Percentiles rank a stretch among this genome's conserved stretches.
These are phyloP conservation scores for Apiospora aurea DNA, from an alignment of 2,329 filamentous ascomycete species.

Conservation along the genomic window DNA sequence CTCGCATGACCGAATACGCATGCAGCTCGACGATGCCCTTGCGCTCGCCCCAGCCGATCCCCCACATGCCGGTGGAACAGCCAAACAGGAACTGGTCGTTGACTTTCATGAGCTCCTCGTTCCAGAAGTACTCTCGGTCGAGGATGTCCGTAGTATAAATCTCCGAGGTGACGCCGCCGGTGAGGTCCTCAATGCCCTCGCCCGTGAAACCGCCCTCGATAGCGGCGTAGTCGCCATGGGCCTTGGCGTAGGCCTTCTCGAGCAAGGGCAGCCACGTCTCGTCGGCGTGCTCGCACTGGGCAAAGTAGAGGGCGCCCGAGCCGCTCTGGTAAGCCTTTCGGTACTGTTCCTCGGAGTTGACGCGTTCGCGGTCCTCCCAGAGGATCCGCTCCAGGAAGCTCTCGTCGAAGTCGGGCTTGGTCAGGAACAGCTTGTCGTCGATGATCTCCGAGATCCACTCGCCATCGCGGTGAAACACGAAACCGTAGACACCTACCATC, in stretches of 20 bases:
- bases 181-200: constrained; percentile 66
- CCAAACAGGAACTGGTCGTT: constrained; percentile 80
- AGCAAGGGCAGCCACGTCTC: constrained; percentile 77
- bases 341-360: constrained; percentile 65
- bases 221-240: constrained; percentile 74
- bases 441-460: constrained; percentile 72
- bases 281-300: constrained; percentile 71
- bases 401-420: constrained; percentile 68
- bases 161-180: constrained; percentile 71
- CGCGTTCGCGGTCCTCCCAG: constrained; percentile 54
- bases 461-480: constrained; percentile 83
- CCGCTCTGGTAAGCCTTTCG: constrained; percentile 71
- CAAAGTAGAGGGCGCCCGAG: constrained; percentile 73
- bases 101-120: constrained; percentile 76
- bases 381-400: constrained; percentile 55
- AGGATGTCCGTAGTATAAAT: constrained; percentile 73
- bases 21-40: constrained; percentile 66
- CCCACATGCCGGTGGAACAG: constrained; percentile 59
- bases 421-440: constrained; percentile 64
- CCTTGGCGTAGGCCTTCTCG: constrained; percentile 78
- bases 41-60: constrained; percentile 53
- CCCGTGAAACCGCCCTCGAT: constrained; percentile 73
- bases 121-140: constrained; percentile 81
- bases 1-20: constrained; percentile 67
- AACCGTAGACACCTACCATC: constrained; percentile 81